Base-by-base conservation (phyloP, 176 grass and related monocot species). In the Poa pratensis region DNA sequence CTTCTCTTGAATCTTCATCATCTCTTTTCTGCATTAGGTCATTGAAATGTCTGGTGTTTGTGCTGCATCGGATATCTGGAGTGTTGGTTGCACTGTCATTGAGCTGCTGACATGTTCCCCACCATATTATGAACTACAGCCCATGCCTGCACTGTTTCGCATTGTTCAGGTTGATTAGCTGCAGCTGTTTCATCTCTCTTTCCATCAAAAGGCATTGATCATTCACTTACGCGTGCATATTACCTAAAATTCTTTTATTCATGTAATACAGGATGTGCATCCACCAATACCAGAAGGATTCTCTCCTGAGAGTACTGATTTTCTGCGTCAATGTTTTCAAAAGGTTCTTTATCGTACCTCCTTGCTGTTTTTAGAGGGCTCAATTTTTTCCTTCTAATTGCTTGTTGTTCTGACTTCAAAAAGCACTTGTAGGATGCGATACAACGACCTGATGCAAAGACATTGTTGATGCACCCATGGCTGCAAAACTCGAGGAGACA, bases 1-100 rank as follows among this genome's bases (percentile, higher is more conserved):
- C 30, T 82, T 83, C 40, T 37, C 37, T 84, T 63, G 22, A 76
- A 52, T 49, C 27, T 84, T 45, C 28, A 70, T 43, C 14, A 80
- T 13, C 51, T 35, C 27, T 81, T 67, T 70, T 55, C 37, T 87
- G 76, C 30, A 62, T 84, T 78, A 99, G 96, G 96, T 99, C 64
- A 99, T 99, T 24, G 96, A 96, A 89, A 94, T 99, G 96, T 94
- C 96, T 80, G 93, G 96, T 77, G 96, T 99, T 86, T 99, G 90
- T 54, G 91, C 96, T 60, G 96, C 96, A 53, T 99, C 96, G 66
- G 96, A 99, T 91, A 96, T 99, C 76, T 99, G 96, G 96, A 99
- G 96, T 92, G 96, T 99, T 80, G 96, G 96, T 24, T 99, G 96
- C 88, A 99, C 96, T 53, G 94, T 99, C 70, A 99, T 99, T 87